Percentiles rank a stretch among this genome's conserved stretches.
These are phyloP conservation scores for Coemansia sp. DNA, from an alignment of 192 early-diverging fungal species.

Conservation along the genomic window DNA sequence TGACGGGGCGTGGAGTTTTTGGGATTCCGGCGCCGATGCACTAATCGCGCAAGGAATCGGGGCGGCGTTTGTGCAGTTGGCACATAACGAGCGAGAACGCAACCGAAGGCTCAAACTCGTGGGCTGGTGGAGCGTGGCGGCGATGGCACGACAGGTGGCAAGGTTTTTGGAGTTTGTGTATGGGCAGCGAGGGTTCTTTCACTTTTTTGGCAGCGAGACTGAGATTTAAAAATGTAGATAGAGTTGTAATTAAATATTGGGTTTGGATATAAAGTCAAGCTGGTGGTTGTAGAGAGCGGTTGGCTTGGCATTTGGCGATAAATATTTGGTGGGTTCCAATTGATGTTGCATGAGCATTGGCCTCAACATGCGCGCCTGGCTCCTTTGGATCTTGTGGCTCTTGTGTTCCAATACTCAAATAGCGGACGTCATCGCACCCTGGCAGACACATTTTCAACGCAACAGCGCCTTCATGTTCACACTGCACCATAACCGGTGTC, in stretches of 20 bases:
- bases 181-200: slow-evolving; percentile 71
- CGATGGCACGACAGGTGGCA: slow-evolving; percentile 69
- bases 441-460: slow-evolving; percentile 27
- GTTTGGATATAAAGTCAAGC: too few species aligned
- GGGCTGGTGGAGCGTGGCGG: slow-evolving; percentile 84
- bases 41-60: slow-evolving; percentile 80
- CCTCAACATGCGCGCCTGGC: not conserved
- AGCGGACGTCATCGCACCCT: slow-evolving; percentile 8
- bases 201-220: slow-evolving; percentile 32
- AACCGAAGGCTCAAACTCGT: slow-evolving; percentile 81
- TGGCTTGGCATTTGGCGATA: slow-evolving; percentile 12
- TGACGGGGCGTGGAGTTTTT: slow-evolving; percentile 91
- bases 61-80: slow-evolving; percentile 74
- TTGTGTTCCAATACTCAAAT: slow-evolving; percentile 8
- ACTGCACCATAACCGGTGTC: slow-evolving; percentile 32
- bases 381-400: not conserved
- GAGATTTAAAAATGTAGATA: not conserved
- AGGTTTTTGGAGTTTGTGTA: slow-evolving; percentile 71
- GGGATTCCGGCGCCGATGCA: slow-evolving; percentile 75
- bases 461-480: slow-evolving; percentile 31
- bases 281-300: not conserved
- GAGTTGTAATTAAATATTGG: not conserved
- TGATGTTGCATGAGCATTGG: not conserved
- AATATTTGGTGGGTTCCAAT: slow-evolving; percentile 7
- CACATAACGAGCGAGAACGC: slow-evolving; percentile 78